These are phyloP conservation scores for Furcasterigmium furcatum DNA, from an alignment of 2,329 filamentous ascomycete genomes.

Conservation along the genomic window DNA sequence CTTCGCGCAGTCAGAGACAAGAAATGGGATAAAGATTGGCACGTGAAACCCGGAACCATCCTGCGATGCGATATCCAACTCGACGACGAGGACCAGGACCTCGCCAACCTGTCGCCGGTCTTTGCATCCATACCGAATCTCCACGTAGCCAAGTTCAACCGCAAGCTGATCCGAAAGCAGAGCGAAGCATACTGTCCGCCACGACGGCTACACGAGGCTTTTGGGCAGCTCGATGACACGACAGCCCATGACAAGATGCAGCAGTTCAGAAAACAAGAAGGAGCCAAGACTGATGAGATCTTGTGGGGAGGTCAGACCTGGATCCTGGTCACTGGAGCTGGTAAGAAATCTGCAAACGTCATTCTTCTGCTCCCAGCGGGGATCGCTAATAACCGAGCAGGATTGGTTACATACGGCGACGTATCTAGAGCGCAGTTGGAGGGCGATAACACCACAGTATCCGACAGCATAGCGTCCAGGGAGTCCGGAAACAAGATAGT, in stretches of 20 bases:
- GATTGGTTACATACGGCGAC: not conserved
- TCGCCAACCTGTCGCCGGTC: not conserved
- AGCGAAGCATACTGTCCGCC: not conserved
- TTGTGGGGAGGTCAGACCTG: not conserved
- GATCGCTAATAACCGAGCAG: not conserved
- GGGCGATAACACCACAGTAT: not conserved
- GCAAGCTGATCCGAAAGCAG: not conserved
- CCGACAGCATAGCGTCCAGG: not conserved
- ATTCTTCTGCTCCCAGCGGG: not conserved
- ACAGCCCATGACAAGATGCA: not conserved
- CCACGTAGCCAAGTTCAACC: not conserved
- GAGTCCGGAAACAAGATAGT: not conserved
- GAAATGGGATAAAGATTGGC: not conserved
- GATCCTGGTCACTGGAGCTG: not conserved
- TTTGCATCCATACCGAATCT: not conserved
- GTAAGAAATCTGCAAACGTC: not conserved
- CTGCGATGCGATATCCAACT: slow-evolving; percentile 1
- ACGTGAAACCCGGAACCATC: not conserved
- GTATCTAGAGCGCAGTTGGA: not conserved
- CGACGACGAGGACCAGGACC: not conserved
- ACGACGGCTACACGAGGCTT: not conserved
- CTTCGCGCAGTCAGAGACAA: not conserved
- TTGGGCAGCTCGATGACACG: not conserved
- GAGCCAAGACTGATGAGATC: not conserved
- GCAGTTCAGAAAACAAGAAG: not conserved